These are phyloP conservation scores for Biancaea sappan DNA, from an alignment of 306 rosid genomes.

Conservation along the genomic window DNA sequence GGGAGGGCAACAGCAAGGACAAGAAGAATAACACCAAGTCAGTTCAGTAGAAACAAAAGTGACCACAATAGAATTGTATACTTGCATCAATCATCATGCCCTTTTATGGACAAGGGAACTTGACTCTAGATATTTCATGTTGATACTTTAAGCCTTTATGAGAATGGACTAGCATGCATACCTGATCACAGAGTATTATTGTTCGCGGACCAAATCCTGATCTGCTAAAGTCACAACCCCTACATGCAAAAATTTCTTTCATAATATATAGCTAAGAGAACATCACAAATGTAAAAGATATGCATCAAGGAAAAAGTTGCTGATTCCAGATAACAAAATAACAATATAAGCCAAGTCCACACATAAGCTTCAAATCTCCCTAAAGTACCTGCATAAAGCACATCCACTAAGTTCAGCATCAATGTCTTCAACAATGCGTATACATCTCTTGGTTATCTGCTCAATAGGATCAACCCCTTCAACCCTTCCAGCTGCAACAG, in stretches of 20 bases:
- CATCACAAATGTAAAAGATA: slow-evolving; percentile 17
- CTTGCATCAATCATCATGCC: slow-evolving; percentile 33
- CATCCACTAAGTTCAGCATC: slow-evolving; percentile 91
- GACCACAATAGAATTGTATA: slow-evolving; percentile 6
- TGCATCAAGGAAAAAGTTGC: slow-evolving; percentile 10
- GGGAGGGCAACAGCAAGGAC: not conserved
- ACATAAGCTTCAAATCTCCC: slow-evolving; percentile 21
- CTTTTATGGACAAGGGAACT: slow-evolving; percentile 26
- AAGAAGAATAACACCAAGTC: slow-evolving; percentile 16
- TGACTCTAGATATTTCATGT: slow-evolving; percentile 12
- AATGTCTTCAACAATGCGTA: slow-evolving; percentile 82
- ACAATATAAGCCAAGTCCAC: slow-evolving; percentile 23
- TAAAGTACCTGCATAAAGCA: slow-evolving; percentile 73
- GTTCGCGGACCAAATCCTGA: slow-evolving; percentile 99
- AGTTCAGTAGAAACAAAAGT: slow-evolving; percentile 21
- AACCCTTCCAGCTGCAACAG: slow-evolving; percentile 91
- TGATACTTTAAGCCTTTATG: slow-evolving; percentile 16
- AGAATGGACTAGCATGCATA: slow-evolving; percentile 31
- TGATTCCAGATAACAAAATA: slow-evolving; percentile 6
- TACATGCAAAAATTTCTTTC: slow-evolving; percentile 41
- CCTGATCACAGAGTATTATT: slow-evolving; percentile 98
- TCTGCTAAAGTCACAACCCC: slow-evolving; percentile 91
- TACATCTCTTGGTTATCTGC: slow-evolving; percentile 84
- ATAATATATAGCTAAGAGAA: slow-evolving; percentile 27
- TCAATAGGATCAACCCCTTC: slow-evolving; percentile 90